These are phyloP conservation scores for Cladosporium oxysporum DNA, from an alignment of 2,329 filamentous ascomycete species.

Conservation along the genomic window DNA sequence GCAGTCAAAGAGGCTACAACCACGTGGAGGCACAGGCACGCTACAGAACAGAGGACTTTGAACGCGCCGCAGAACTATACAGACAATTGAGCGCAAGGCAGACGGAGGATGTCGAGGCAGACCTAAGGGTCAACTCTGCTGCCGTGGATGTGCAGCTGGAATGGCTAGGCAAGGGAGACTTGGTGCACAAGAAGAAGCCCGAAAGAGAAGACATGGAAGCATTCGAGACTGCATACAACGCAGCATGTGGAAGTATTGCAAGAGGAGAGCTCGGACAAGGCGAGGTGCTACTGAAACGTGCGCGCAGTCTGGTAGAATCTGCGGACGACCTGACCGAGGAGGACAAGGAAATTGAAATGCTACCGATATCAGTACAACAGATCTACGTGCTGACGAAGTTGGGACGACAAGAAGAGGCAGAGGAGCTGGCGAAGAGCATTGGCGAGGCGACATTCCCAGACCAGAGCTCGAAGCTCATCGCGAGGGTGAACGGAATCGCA, in stretches of 20 bases:
- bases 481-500: constrained; percentile 65
- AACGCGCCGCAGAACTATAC: constrained; percentile 66
- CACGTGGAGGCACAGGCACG: constrained; percentile 67
- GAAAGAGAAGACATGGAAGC: constrained; percentile 66
- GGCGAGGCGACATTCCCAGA: constrained; percentile 66
- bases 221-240: constrained; percentile 82
- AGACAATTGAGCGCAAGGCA: constrained; percentile 54
- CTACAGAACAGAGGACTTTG: constrained; percentile 74
- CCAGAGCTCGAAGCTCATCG: constrained; percentile 64
- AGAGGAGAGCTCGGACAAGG: constrained; percentile 66
- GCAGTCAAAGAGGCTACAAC: constrained; percentile 51
- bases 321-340: constrained; percentile 72
- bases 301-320: constrained; percentile 70
- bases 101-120: constrained; percentile 65
- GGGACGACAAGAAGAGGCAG: constrained; percentile 67
- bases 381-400: constrained; percentile 69
- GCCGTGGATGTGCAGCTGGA: constrained; percentile 72
- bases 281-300: constrained; percentile 67
- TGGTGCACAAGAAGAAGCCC: constrained; percentile 57
- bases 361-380: constrained; percentile 76
- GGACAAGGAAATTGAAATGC: constrained; percentile 72
- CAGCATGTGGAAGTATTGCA: constrained; percentile 72
- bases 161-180: constrained; percentile 62
- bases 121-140: constrained; percentile 73
- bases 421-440: constrained; percentile 62